A percentile compares a stretch with the other conserved stretches of the same genome.
Conservation (phyloP, 176 grass and related monocot species). For the Raddia guianensis region DNA sequence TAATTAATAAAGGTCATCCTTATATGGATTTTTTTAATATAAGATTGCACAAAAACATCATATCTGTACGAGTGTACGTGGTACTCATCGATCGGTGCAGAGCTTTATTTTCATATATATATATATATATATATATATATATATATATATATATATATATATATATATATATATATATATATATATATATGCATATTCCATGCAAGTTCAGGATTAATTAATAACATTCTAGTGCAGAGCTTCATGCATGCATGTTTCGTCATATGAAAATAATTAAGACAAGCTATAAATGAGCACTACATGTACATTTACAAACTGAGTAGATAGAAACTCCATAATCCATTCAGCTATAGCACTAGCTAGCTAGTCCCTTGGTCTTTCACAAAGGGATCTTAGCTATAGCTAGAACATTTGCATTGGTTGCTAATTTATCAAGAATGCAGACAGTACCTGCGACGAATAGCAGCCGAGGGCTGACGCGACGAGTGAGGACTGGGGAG, state of each 20-base stretch:
- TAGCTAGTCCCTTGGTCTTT: neutral
- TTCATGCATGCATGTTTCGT: neutral
- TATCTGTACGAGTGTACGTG: too few species aligned
- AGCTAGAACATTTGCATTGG: neutral
- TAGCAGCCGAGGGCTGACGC: too few species aligned
- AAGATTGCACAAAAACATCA: too few species aligned
- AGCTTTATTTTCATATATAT: too few species aligned
- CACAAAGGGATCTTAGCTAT: neutral
- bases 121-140: too few species aligned
- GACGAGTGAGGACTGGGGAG: too few species aligned
- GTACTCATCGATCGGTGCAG: too few species aligned
- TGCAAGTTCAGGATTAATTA: neutral
- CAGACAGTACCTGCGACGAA: neutral
- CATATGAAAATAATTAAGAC: neutral
- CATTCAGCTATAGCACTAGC: neutral
- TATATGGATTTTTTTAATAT: too few species aligned
- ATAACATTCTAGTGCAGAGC: neutral
- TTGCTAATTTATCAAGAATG: neutral
- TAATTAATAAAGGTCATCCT: too few species aligned
- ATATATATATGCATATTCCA: neutral
- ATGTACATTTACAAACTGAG: neutral
- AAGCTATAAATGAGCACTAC: neutral
- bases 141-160: too few species aligned
- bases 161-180: too few species aligned
- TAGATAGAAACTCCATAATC: neutral